These are phyloP conservation scores for Lichtheimia hyalospora DNA, from an alignment of 371 early-diverging fungal genomes.

Conservation along the genomic window DNA sequence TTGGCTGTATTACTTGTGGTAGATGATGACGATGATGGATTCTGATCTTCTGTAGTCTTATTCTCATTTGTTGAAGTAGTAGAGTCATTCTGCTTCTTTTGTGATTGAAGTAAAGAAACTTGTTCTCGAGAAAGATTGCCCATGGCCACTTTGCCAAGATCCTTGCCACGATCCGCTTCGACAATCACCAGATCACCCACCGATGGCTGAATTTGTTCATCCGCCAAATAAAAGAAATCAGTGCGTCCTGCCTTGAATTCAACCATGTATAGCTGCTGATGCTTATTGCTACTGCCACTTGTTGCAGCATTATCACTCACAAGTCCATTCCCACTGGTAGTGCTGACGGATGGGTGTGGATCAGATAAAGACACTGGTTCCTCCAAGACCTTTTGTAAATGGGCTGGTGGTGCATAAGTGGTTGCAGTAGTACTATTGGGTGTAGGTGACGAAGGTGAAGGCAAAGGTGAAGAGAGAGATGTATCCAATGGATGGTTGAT, in stretches of 20 bases:
- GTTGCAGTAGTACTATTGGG: not conserved
- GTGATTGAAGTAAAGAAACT: conserved; percentile 29
- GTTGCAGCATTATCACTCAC: not conserved
- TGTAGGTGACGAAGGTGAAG: conserved; percentile 5
- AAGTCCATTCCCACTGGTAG: not conserved
- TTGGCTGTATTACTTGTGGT: not conserved
- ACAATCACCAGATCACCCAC: conserved; percentile 87
- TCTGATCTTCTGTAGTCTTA: conserved; percentile 1
- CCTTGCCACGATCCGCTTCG: conserved; percentile 96
- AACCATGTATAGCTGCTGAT: conserved; percentile 67
- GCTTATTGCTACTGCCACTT: conserved; percentile 12
- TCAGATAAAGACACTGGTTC: not conserved
- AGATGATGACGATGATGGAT: not conserved
- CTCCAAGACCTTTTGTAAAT: conserved; percentile 7
- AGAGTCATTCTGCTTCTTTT: conserved; percentile 3
- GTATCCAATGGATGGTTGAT: not conserved
- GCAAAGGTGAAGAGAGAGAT: conserved; percentile 5
- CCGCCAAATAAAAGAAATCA: conserved; percentile 71
- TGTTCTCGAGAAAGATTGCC: conserved; percentile 58
- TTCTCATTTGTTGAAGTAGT: conserved; percentile 12
- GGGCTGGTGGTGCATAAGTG: conserved; percentile 7
- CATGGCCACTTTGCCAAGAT: conserved; percentile 84
- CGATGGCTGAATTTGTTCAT: conserved; percentile 17
- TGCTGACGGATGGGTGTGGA: not conserved
- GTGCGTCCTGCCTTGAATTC: conserved; percentile 88